Conservation (phyloP, 2,329 filamentous ascomycete genomes). For the Trichoderma oligosporum region DNA sequence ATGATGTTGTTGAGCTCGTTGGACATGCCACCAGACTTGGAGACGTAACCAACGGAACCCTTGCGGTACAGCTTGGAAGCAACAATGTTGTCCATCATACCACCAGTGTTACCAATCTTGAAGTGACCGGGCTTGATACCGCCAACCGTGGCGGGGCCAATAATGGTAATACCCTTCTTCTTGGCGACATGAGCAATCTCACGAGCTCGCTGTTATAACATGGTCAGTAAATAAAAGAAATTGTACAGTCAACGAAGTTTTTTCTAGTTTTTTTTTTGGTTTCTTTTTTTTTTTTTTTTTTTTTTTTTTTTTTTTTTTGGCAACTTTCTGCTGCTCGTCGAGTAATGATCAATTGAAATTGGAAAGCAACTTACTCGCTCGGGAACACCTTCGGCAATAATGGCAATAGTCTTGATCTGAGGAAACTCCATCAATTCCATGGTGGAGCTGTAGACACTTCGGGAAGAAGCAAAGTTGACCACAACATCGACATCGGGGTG, state of each 20-base stretch:
- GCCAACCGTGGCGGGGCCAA: slow-evolving; percentile 96
- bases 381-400: slow-evolving; percentile 98
- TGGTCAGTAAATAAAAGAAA: slow-evolving; percentile 11
- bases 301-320: too few relatives aligned
- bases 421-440: slow-evolving; percentile 97
- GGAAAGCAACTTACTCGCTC: slow-evolving; percentile 69
- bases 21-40: slow-evolving; percentile 99
- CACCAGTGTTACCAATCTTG: slow-evolving; percentile 99
- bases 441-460: slow-evolving; percentile 96
- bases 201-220: slow-evolving; percentile 69
- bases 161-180: slow-evolving; percentile 99
- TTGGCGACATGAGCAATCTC: slow-evolving; percentile 95
- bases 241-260: too few relatives aligned
- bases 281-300: too few relatives aligned
- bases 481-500: slow-evolving; percentile 96
- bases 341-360: background rate
- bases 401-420: slow-evolving; percentile 97
- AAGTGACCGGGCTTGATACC: slow-evolving; percentile 99
- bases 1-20: slow-evolving; percentile 99
- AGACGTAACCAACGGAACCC: slow-evolving; percentile 97
- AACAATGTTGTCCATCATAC: slow-evolving; percentile 99
- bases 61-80: slow-evolving; percentile 99
- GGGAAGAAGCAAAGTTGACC: slow-evolving; percentile 98
- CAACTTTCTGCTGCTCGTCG: background rate
- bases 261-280: too few relatives aligned